Evolutionary conservation across 2,329 filamentous ascomycete genomes (phyloP).

Genomic region (Capronia americana): DNA sequence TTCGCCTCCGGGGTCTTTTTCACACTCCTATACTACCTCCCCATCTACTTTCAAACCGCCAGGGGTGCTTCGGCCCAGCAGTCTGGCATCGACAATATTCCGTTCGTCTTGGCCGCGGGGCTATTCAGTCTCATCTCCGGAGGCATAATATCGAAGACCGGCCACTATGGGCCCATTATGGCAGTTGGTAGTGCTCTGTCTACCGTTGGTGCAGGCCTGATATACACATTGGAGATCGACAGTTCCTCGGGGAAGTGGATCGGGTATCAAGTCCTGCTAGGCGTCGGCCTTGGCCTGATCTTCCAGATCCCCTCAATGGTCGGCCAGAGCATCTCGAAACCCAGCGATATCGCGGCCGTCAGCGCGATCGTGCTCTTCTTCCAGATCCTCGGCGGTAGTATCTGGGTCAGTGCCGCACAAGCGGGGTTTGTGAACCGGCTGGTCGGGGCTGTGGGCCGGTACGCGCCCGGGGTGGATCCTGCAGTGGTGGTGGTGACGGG

Average conservation of each 20-base stretch:
- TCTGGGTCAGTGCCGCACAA: neutral
- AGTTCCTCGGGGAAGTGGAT: slow-evolving; percentile 44
- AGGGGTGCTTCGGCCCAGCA: slow-evolving; percentile 43
- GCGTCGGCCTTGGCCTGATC: slow-evolving; percentile 39
- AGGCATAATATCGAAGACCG: slow-evolving; percentile 40
- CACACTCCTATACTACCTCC: slow-evolving; percentile 52
- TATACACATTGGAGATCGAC: slow-evolving; percentile 44
- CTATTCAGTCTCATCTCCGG: slow-evolving; percentile 45
- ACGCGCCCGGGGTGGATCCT: neutral
- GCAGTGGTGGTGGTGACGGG: neutral
- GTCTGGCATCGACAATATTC: slow-evolving; percentile 51
- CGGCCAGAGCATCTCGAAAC: slow-evolving; percentile 37
- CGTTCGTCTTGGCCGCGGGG: slow-evolving; percentile 48
- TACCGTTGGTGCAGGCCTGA: slow-evolving; percentile 42
- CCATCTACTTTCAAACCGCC: slow-evolving; percentile 57
- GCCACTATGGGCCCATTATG: slow-evolving; percentile 40
- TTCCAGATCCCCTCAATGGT: slow-evolving; percentile 41
- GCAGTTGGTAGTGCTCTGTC: slow-evolving; percentile 37
- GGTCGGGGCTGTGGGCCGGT: neutral
- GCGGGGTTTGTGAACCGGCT: neutral
- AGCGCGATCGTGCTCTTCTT: slow-evolving; percentile 39
- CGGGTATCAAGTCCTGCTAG: slow-evolving; percentile 47
- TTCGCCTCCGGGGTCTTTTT: slow-evolving; percentile 46
- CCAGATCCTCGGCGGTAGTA: neutral
- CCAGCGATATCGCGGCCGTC: slow-evolving; percentile 40